Percentiles rank a stretch among this genome's conserved stretches.
Conservation (phyloP, 176 grass and related monocot genomes). For the Panicum miliaceum region DNA sequence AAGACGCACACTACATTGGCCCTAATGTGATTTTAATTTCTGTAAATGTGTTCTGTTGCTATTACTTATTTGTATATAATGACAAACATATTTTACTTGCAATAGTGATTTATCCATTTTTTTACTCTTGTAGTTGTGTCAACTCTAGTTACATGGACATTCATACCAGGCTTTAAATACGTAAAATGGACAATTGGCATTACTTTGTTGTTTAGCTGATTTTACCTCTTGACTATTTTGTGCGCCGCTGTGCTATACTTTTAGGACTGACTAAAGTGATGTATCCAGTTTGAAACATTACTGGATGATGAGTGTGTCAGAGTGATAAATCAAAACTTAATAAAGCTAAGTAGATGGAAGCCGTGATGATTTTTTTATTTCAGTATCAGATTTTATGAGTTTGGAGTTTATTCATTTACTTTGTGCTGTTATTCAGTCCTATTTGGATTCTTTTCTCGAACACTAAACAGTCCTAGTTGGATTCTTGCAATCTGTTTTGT, state of each 20-base stretch:
- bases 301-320: not conserved
- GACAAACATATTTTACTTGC: not conserved
- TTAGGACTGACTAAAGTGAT: not conserved
- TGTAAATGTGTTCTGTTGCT: not conserved
- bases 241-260: not conserved
- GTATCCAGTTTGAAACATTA: not conserved
- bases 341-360: not conserved
- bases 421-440: constrained; percentile 16
- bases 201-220: constrained; percentile 4
- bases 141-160: not conserved
- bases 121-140: not conserved
- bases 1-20: not conserved
- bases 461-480: constrained; percentile 12
- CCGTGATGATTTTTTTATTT: not conserved
- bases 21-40: not conserved
- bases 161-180: not conserved
- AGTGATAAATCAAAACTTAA: not conserved
- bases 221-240: not conserved
- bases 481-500: constrained; percentile 25
- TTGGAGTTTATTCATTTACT: not conserved
- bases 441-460: constrained; percentile 37
- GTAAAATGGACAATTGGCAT: not conserved
- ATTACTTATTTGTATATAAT: not conserved
- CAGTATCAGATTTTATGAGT: not conserved
- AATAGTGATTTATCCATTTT: not conserved